Conservation (phyloP, 352 stramenopile genomes). For the Phytopythium sindhum region DNA sequence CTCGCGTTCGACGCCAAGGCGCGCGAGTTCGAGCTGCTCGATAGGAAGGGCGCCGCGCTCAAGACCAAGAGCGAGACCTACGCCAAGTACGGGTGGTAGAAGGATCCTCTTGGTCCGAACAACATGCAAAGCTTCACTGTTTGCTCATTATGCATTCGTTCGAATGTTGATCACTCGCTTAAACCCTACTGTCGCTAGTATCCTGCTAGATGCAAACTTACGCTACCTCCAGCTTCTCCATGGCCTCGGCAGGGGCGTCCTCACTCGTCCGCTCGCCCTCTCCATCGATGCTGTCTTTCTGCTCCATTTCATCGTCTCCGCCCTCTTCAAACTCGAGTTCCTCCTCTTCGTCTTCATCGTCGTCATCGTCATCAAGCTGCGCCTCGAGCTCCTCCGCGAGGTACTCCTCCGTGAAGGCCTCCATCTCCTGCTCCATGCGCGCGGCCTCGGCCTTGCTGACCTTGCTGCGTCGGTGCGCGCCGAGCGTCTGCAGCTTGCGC, state of each 20-base stretch:
- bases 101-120: no score
- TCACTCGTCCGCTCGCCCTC: slow-evolving; percentile 25
- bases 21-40: slow-evolving; percentile 67
- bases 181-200: not conserved
- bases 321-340: slow-evolving; percentile 12
- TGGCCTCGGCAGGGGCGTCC: not conserved
- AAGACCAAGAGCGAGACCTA: slow-evolving; percentile 79
- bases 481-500: slow-evolving; percentile 46
- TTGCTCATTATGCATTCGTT: not conserved
- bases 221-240: slow-evolving; percentile 24
- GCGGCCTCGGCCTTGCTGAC: slow-evolving; percentile 52
- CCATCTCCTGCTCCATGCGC: slow-evolving; percentile 51
- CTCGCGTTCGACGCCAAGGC: slow-evolving; percentile 75
- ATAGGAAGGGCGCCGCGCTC: slow-evolving; percentile 54
- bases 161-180: not conserved
- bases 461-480: slow-evolving; percentile 28
- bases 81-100: slow-evolving; percentile 77
- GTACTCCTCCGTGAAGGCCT: slow-evolving; percentile 61
- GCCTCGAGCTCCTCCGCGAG: slow-evolving; percentile 43
- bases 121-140: no score
- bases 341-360: slow-evolving; percentile 14
- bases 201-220: slow-evolving; percentile 9
- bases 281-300: slow-evolving; percentile 9
- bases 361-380: slow-evolving; percentile 17
- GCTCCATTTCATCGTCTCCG: slow-evolving; percentile 11